These are phyloP conservation scores for Gloeostereum incarnatum DNA, from an alignment of 768 basidiomycete species.

Conservation along the genomic window DNA sequence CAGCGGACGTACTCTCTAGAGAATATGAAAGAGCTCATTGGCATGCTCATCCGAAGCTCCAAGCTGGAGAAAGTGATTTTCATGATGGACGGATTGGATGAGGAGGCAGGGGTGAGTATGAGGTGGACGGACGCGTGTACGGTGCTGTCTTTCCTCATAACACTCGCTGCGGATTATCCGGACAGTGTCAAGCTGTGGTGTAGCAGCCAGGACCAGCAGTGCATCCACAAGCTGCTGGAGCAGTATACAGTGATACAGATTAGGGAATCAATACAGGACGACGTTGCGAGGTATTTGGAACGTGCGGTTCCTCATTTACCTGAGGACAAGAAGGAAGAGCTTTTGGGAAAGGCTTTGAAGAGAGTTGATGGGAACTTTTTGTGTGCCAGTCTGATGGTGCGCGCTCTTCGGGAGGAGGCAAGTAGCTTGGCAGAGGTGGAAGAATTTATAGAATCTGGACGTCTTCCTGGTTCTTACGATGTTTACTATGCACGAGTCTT, in stretches of 20 bases:
- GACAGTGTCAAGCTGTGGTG: slow-evolving; percentile 15
- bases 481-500: slow-evolving; percentile 13
- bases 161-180: slow-evolving; percentile 8
- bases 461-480: slow-evolving; percentile 9
- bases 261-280: slow-evolving; percentile 6
- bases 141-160: slow-evolving; percentile 9
- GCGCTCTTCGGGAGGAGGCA: slow-evolving; percentile 8
- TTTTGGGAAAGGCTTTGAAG: slow-evolving; percentile 1
- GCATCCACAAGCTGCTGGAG: slow-evolving; percentile 9
- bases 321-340: not conserved
- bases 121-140: slow-evolving; percentile 11
- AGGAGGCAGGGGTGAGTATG: slow-evolving; percentile 8
- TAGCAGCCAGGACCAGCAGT: slow-evolving; percentile 12
- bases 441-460: slow-evolving; percentile 8
- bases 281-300: slow-evolving; percentile 9
- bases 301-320: slow-evolving; percentile 5
- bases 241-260: slow-evolving; percentile 8
- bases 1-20: slow-evolving; percentile 6
- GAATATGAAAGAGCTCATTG: slow-evolving; percentile 10
- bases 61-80: slow-evolving; percentile 10
- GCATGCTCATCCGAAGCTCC: slow-evolving; percentile 7
- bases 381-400: slow-evolving; percentile 17
- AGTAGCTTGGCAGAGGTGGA: slow-evolving; percentile 11
- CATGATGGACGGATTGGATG: slow-evolving; percentile 19
- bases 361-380: slow-evolving; percentile 18